phyloP scores from a whole-genome alignment of 2,329 filamentous ascomycete species.

The Xylariales sp. region DNA sequence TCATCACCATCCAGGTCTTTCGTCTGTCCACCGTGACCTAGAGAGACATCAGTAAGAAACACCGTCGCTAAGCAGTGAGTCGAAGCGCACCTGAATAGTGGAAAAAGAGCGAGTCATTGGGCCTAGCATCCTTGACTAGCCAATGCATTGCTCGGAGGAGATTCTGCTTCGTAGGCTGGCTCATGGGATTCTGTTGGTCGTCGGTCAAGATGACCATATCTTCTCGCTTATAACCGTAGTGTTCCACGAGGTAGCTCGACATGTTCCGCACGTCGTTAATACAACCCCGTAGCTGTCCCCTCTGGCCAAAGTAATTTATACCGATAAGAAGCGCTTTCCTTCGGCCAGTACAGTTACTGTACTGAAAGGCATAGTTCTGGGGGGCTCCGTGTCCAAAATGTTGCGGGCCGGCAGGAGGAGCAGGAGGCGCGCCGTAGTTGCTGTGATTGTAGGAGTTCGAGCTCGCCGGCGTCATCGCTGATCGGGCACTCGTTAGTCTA shows the following conservation, averaged over 20 bases:
- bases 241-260: constrained; percentile 87
- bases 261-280: constrained; percentile 99
- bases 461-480: constrained; percentile 57
- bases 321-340: constrained; percentile 92
- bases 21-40: constrained; percentile 81
- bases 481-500: constrained; percentile 21
- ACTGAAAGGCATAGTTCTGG: constrained; percentile 84
- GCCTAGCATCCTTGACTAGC: constrained; percentile 91
- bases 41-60: constrained; percentile 35
- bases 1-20: constrained; percentile 80
- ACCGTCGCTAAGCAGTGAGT: constrained; percentile 17
- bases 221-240: constrained; percentile 92
- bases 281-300: constrained; percentile 89
- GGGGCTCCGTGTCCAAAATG: constrained; percentile 85
- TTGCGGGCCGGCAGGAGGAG: constrained; percentile 75
- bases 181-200: constrained; percentile 97
- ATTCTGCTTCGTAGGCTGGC: constrained; percentile 94
- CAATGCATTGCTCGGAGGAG: constrained; percentile 97
- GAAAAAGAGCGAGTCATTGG: constrained; percentile 96
- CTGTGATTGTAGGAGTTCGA: constrained; percentile 68
- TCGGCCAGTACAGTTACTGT: constrained; percentile 88
- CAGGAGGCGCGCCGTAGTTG: constrained; percentile 69
- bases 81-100: constrained; percentile 84
- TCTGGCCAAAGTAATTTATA: constrained; percentile 96
- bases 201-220: constrained; percentile 98